phyloP scores from a whole-genome alignment of 2,329 filamentous ascomycete species.

The Sphaerulina musiva region DNA sequence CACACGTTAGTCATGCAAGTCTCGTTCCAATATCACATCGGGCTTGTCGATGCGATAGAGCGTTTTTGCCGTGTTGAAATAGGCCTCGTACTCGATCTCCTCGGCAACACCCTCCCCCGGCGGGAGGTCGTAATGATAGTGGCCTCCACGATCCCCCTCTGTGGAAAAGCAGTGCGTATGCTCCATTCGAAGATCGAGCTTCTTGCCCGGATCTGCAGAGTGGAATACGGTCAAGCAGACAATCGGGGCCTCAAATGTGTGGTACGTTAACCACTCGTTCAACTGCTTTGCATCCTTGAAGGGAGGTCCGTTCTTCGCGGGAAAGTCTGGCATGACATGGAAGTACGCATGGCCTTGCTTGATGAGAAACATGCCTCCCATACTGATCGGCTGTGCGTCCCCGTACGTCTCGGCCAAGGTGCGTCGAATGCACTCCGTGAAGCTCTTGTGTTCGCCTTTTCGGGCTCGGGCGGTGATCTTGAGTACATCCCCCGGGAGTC shows the following conservation, averaged over 20 bases:
- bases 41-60: constrained; percentile 31
- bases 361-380: constrained; percentile 29
- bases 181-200: constrained; percentile 29
- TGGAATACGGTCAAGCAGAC: constrained; percentile 30
- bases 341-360: constrained; percentile 25
- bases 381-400: constrained; percentile 20
- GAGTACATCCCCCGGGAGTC: constrained; percentile 24
- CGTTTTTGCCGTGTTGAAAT: constrained; percentile 29
- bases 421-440: constrained; percentile 27
- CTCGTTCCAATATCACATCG: constrained; percentile 23
- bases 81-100: constrained; percentile 30
- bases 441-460: constrained; percentile 23
- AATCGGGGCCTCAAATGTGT: constrained; percentile 28
- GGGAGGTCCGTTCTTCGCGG: constrained; percentile 20
- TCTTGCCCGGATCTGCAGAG: constrained; percentile 26
- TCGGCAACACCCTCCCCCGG: constrained; percentile 16
- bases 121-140: constrained; percentile 29
- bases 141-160: constrained; percentile 26
- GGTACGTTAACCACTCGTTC: constrained; percentile 29
- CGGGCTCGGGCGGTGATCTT: constrained; percentile 26
- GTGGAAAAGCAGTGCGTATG: constrained; percentile 30
- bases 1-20: constrained; percentile 25
- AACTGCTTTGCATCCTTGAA: constrained; percentile 26
- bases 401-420: constrained; percentile 23
- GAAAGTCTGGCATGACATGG: constrained; percentile 32